phyloP scores from a whole-genome alignment of 805 yeast genomes.

The Saccharomycopsis fodiens region DNA sequence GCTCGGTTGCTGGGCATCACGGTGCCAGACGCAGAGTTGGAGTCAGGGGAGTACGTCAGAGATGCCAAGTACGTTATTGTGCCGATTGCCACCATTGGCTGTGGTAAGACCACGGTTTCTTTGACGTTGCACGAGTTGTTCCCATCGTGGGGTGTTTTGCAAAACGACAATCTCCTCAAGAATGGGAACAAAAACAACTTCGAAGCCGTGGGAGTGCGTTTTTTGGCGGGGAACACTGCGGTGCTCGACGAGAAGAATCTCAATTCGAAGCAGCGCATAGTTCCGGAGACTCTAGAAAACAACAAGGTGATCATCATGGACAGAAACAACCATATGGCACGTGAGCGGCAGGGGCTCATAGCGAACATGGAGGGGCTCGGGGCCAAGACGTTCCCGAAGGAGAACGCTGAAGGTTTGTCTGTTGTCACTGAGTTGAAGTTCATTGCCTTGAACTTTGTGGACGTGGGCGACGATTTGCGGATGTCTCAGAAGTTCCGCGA shows the following conservation, averaged over 20 bases:
- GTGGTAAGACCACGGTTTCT: slow-evolving; percentile 88
- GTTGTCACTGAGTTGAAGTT: slow-evolving; percentile 33
- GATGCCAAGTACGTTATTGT: slow-evolving; percentile 52
- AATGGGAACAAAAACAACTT: slow-evolving; percentile 40
- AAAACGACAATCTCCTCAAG: slow-evolving; percentile 65
- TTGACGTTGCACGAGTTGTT: slow-evolving; percentile 47
- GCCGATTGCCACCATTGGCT: slow-evolving; percentile 87
- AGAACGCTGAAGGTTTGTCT: slow-evolving; percentile 23
- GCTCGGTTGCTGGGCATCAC: not conserved
- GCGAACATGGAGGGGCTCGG: slow-evolving; percentile 40
- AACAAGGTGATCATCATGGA: slow-evolving; percentile 64
- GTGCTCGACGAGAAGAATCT: not conserved
- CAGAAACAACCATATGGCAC: slow-evolving; percentile 68
- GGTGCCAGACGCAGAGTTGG: not conserved
- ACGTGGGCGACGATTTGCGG: not conserved
- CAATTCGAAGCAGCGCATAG: not conserved
- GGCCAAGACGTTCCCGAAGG: slow-evolving; percentile 32
- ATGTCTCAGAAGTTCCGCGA: not conserved
- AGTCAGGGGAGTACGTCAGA: slow-evolving; percentile 22
- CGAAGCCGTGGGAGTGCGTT: slow-evolving; percentile 38
- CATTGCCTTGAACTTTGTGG: slow-evolving; percentile 63
- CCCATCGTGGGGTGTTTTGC: slow-evolving; percentile 64
- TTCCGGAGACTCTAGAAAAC: slow-evolving; percentile 14
- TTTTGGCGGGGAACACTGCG: slow-evolving; percentile 19
- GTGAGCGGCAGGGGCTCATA: slow-evolving; percentile 65